These are phyloP conservation scores for Fusarium austroafricanum DNA, from an alignment of 2,329 filamentous ascomycete genomes.

Conservation along the genomic window DNA sequence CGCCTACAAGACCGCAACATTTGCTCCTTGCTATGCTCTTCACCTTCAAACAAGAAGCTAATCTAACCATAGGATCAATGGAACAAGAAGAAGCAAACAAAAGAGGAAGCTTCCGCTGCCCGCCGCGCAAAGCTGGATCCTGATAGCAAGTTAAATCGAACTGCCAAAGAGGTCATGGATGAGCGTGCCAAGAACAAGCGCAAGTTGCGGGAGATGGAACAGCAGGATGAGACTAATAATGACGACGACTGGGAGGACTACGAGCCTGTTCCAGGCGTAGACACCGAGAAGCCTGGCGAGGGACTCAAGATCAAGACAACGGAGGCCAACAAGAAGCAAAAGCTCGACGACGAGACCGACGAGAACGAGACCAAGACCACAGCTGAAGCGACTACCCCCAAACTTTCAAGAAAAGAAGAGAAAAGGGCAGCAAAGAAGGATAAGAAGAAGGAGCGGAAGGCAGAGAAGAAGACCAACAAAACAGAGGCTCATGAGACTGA, in stretches of 20 bases:
- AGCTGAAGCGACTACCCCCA: constrained; percentile 61
- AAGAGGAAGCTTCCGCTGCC: constrained; percentile 84
- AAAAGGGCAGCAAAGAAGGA: constrained; percentile 63
- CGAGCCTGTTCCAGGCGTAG: constrained; percentile 64
- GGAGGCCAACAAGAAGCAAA: constrained; percentile 68
- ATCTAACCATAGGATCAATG: constrained; percentile 79
- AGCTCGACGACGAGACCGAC: constrained; percentile 47
- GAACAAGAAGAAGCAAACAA: constrained; percentile 93
- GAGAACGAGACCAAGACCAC: constrained; percentile 41
- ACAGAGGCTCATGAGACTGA: constrained; percentile 50
- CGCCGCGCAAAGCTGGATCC: constrained; percentile 92
- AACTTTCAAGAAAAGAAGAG: constrained; percentile 64
- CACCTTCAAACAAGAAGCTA: constrained; percentile 22
- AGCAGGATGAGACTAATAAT: constrained; percentile 57
- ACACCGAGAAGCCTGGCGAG: constrained; percentile 71
- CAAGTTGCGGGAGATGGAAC: constrained; percentile 75
- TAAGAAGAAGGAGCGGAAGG: constrained; percentile 58
- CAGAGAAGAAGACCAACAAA: constrained; percentile 58
- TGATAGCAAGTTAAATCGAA: constrained; percentile 81
- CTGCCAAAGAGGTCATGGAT: constrained; percentile 92
- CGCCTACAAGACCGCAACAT: constrained; percentile 10
- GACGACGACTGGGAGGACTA: constrained; percentile 59
- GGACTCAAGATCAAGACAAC: constrained; percentile 65
- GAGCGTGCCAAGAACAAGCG: constrained; percentile 82
- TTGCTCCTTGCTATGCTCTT: not conserved